These are phyloP conservation scores for Aureobasidium sp. DNA, from an alignment of 2,329 filamentous ascomycete species.

Conservation along the genomic window DNA sequence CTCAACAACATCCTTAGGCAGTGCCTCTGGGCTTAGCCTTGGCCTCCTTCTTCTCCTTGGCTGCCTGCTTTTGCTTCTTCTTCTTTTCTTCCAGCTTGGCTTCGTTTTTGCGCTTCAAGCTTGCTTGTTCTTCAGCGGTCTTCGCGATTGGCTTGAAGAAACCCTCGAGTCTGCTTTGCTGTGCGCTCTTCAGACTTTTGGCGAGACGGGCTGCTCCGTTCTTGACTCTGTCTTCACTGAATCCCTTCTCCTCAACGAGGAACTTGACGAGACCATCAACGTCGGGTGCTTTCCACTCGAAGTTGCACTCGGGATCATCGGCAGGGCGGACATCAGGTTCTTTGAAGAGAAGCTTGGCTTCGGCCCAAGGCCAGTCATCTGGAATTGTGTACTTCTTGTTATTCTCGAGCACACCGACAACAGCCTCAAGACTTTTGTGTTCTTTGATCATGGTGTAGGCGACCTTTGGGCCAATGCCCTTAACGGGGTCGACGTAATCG, in stretches of 20 bases:
- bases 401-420: conserved; percentile 71
- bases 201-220: conserved; percentile 67
- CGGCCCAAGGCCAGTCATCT: conserved; percentile 93
- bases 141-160: conserved; percentile 94
- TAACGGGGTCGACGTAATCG: conserved; percentile 94
- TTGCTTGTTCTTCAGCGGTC: conserved; percentile 76
- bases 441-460: conserved; percentile 92
- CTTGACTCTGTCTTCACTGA: conserved; percentile 89
- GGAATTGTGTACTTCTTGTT: conserved; percentile 77
- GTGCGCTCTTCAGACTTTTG: conserved; percentile 85
- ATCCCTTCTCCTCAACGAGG: conserved; percentile 88
- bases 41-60: conserved; percentile 87
- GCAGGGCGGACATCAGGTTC: conserved; percentile 79
- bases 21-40: conserved; percentile 77
- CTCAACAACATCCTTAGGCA: not conserved
- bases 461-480: conserved; percentile 85
- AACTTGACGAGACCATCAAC: conserved; percentile 83
- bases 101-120: conserved; percentile 85
- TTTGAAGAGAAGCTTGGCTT: conserved; percentile 87
- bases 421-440: conserved; percentile 76
- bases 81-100: conserved; percentile 87
- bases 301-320: conserved; percentile 81
- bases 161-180: conserved; percentile 85
- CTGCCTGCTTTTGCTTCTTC: conserved; percentile 90
- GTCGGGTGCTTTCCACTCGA: conserved; percentile 96